Conservation (phyloP, 2,329 filamentous ascomycete genomes). For the Penicillium glabrum region DNA sequence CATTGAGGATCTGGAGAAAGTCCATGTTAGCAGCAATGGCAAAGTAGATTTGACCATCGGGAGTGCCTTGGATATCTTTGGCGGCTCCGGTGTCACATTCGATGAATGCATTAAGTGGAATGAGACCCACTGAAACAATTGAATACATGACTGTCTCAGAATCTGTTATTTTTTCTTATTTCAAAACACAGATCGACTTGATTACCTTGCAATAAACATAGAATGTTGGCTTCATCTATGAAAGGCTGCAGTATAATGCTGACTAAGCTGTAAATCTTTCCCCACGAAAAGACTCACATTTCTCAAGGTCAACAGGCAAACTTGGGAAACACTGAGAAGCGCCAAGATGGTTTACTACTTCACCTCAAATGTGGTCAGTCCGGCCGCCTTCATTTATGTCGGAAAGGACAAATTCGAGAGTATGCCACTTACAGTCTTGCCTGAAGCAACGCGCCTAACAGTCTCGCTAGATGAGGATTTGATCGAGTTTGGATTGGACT, state of each 20-base stretch:
- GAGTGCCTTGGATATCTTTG: constrained; percentile 94
- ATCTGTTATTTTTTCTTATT: background rate
- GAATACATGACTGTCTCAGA: constrained; percentile 18
- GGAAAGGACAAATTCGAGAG: constrained; percentile 99
- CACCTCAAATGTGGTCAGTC: constrained; percentile 78
- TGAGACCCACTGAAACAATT: constrained; percentile 36
- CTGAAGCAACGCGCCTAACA: constrained; percentile 12
- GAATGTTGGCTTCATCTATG: background rate
- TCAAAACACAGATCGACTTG: background rate
- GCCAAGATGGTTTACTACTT: constrained; percentile 88
- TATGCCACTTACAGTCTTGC: constrained; percentile 47
- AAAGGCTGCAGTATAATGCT: background rate
- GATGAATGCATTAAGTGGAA: constrained; percentile 93
- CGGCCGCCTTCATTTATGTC: constrained; percentile 86
- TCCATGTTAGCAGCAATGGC: constrained; percentile 74
- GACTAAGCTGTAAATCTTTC: constrained; percentile 10
- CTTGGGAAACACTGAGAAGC: background rate
- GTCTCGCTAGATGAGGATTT: constrained; percentile 80
- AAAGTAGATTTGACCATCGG: constrained; percentile 93
- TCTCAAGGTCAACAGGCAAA: background rate
- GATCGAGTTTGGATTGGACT: constrained; percentile 86
- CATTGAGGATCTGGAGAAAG: constrained; percentile 77
- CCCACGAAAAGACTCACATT: constrained; percentile 1
- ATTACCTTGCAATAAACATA: background rate
- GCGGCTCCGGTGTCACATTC: constrained; percentile 80